Evolutionary conservation across 2,329 filamentous ascomycete species (phyloP).

Genomic region (Colletotrichum australisinense): DNA sequence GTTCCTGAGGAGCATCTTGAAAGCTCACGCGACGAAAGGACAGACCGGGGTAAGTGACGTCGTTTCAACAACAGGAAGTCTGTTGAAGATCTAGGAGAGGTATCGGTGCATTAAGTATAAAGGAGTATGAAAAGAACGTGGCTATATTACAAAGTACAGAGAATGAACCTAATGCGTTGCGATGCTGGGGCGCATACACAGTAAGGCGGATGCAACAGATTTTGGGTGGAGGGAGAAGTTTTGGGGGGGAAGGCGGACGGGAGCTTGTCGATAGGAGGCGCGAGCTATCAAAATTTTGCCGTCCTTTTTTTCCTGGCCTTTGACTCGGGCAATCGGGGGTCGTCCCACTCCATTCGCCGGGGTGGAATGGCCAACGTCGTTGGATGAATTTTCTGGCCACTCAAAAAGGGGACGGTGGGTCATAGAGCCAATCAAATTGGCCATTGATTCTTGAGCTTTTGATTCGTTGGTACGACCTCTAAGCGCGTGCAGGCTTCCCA

Average conservation of each 20-base stretch:
- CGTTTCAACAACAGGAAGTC: slow-evolving; percentile 16
- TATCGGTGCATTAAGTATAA: slow-evolving; percentile 26
- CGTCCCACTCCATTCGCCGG: neutral
- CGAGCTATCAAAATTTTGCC: slow-evolving; percentile 22
- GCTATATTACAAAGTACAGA: slow-evolving; percentile 32
- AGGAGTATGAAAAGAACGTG: slow-evolving; percentile 10
- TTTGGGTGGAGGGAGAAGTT: neutral
- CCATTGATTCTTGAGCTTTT: neutral
- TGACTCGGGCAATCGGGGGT: slow-evolving; percentile 10
- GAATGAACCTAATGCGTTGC: slow-evolving; percentile 13
- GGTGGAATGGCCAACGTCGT: slow-evolving; percentile 5
- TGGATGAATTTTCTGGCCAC: slow-evolving; percentile 1
- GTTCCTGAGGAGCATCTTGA: slow-evolving; percentile 35
- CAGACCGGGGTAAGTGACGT: neutral
- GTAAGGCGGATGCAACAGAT: neutral
- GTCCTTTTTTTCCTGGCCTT: neutral
- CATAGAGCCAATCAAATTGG: neutral
- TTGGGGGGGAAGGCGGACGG: neutral
- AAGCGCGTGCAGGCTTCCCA: no score
- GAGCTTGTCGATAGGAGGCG: slow-evolving; percentile 19
- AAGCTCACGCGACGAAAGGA: slow-evolving; percentile 6
- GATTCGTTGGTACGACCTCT: neutral
- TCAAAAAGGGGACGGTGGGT: neutral
- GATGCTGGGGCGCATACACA: neutral
- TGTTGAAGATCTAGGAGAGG: slow-evolving; percentile 5